phyloP scores from a whole-genome alignment of 2,329 filamentous ascomycete species.

The Cordyceps javanica region DNA sequence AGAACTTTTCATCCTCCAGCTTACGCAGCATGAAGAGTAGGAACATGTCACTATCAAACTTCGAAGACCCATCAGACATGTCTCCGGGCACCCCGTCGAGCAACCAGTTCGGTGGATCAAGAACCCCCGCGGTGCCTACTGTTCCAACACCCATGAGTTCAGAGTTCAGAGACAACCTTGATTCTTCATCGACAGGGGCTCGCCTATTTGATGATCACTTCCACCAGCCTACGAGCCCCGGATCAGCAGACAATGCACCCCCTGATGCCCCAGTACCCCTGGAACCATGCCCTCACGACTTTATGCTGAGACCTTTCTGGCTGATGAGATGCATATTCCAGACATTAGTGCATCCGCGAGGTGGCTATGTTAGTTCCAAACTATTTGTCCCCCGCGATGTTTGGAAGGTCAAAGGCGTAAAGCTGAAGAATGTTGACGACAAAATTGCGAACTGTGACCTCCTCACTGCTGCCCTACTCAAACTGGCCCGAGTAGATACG shows the following conservation, averaged over 20 bases:
- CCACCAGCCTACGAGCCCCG: conserved; percentile 58
- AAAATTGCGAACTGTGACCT: conserved; percentile 90
- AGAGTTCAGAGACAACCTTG: conserved; percentile 52
- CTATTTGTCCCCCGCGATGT: conserved; percentile 89
- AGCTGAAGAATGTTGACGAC: conserved; percentile 85
- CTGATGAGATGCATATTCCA: conserved; percentile 92
- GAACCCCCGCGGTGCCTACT: conserved; percentile 46
- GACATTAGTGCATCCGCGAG: conserved; percentile 82
- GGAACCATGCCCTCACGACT: conserved; percentile 86
- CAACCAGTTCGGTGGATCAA: conserved; percentile 55
- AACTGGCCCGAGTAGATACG: conserved; percentile 77
- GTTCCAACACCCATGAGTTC: conserved; percentile 62
- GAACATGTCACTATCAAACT: conserved; percentile 61
- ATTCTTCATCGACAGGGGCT: conserved; percentile 59
- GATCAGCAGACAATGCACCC: conserved; percentile 57
- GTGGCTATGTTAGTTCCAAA: conserved; percentile 85
- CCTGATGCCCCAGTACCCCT: conserved; percentile 67
- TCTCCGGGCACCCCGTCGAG: conserved; percentile 72
- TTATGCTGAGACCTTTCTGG: conserved; percentile 93
- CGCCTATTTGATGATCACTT: conserved; percentile 82
- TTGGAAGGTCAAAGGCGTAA: conserved; percentile 90
- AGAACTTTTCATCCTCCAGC: conserved; percentile 66
- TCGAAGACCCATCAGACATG: conserved; percentile 57
- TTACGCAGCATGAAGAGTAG: conserved; percentile 66
- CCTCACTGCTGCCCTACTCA: conserved; percentile 80